These are phyloP conservation scores for Endothia cerciana DNA, from an alignment of 2,329 filamentous ascomycete species.

Conservation along the genomic window DNA sequence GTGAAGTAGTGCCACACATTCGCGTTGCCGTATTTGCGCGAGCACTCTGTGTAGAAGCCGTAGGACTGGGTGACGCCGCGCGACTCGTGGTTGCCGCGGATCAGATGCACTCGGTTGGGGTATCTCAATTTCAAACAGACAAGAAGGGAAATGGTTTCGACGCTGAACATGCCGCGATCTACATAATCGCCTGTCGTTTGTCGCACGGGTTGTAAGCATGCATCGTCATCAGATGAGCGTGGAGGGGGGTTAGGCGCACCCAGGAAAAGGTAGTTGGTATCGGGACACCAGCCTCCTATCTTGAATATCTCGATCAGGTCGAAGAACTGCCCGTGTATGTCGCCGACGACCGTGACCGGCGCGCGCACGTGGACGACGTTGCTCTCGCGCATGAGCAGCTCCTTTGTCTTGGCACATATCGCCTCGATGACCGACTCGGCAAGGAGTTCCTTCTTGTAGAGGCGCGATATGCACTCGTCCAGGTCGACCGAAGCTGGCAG, in stretches of 20 bases:
- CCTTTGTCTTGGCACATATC: constrained; percentile 98
- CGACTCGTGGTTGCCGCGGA: constrained; percentile 97
- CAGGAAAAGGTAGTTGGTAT: constrained; percentile 97
- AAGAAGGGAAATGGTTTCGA: constrained; percentile 97
- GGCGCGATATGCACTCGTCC: constrained; percentile 95
- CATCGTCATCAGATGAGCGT: not conserved
- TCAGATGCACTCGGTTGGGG: constrained; percentile 91
- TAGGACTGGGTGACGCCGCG: constrained; percentile 98
- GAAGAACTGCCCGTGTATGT: constrained; percentile 99
- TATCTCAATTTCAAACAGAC: constrained; percentile 97
- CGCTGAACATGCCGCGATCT: constrained; percentile 96
- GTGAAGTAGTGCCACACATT: constrained; percentile 99
- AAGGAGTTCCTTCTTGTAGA: constrained; percentile 96
- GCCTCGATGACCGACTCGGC: constrained; percentile 97
- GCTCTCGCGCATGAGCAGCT: constrained; percentile 99
- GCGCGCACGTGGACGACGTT: constrained; percentile 97
- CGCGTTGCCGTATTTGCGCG: constrained; percentile 95
- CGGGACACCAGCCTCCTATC: constrained; percentile 94
- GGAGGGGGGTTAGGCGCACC: constrained; percentile 56
- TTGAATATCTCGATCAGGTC: constrained; percentile 99
- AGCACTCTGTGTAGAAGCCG: constrained; percentile 98
- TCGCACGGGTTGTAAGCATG: constrained; percentile 23
- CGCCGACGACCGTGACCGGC: constrained; percentile 94
- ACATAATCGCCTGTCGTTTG: constrained; percentile 83
- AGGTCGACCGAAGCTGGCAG: constrained; percentile 87